Conservation (phyloP, 176 grass and related monocot species). For the Carex cristatella region DNA sequence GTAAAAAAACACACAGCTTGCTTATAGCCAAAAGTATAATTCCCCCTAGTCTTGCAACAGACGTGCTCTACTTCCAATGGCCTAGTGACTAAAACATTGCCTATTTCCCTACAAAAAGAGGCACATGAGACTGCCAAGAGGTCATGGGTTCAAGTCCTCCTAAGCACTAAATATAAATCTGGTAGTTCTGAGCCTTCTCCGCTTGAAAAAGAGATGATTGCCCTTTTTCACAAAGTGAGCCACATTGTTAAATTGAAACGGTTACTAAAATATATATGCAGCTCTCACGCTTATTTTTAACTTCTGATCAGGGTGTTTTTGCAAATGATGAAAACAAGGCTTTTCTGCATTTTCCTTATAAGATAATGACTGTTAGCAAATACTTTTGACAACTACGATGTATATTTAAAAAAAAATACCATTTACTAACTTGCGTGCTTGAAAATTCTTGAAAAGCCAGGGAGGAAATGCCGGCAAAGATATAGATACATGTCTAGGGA, state of each 20-base stretch:
- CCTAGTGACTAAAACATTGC: not conserved
- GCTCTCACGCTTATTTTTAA: not conserved
- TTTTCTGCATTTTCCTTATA: not conserved
- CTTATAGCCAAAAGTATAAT: constrained; percentile 8
- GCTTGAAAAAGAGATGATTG: not conserved
- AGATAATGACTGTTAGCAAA: not conserved
- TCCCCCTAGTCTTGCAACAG: not conserved
- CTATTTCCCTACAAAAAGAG: not conserved
- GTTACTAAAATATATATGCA: not conserved
- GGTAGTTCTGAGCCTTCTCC: not conserved
- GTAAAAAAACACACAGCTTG: constrained; percentile 5
- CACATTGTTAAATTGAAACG: not conserved
- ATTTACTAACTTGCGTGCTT: not conserved
- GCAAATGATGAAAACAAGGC: not conserved
- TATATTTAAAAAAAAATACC: not conserved
- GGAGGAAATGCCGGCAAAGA: not conserved
- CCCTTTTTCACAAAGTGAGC: not conserved
- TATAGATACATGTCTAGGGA: not conserved
- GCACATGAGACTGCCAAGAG: not conserved
- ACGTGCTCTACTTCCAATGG: not conserved
- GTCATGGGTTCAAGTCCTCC: not conserved
- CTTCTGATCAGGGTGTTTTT: constrained; percentile 1
- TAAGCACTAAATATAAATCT: not conserved
- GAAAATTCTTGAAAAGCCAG: not conserved
- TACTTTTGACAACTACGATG: not conserved